Base-by-base conservation (phyloP, 1,139 yeast species). In the Debaryomyces subglobosus region DNA sequence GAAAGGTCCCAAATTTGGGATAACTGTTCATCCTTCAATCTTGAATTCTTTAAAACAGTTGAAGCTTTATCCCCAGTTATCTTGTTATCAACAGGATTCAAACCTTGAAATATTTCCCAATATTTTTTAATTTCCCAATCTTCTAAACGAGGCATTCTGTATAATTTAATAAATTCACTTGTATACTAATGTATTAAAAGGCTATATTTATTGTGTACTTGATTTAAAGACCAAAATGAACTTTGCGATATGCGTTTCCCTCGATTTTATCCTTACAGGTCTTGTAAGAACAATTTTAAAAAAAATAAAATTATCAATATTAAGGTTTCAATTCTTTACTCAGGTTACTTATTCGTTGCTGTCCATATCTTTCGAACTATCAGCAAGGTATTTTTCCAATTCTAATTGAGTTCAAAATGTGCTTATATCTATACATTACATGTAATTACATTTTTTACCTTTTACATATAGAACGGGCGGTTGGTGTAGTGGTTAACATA, bases 21-120 rank as follows among this genome's bases (percentile, higher is more conserved):
- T 55, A 95, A 76, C 61, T 90, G 84, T 33, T 81, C 78, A 51
- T 90, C 91, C 47, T 82, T 81, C 50, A 94, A 79, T 56, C 91
- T 86, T 32, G 97, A 89, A 71, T 94, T 94, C 68, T 89, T 90
- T 60, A 94, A 81, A 43, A 94, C 95, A 1, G 92, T 85, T 33
- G 89, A 82, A 13, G 92, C 96, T 64, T 88, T 85, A 51, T 88
- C 95, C 39, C 97, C 97, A 20, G 87, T 79, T 29, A 94, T 78
- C 62, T 86, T 84, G 59, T 91, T 92, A 52, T 81, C 81, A 25
- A 72, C 81, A 0, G 99, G 99, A 54, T 82, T 81, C 58, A 94
- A 79, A 8, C 97, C 96, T 56, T 88, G 85, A 74, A 94, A 94
- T 49, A 94, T 91, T 68, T 94, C 96, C 98, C 98, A 94, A 75